A percentile compares a stretch with the other conserved stretches of the same genome.
phyloP scores from a whole-genome alignment of 768 basidiomycete species.

The Pleurotus tuber-regium region DNA sequence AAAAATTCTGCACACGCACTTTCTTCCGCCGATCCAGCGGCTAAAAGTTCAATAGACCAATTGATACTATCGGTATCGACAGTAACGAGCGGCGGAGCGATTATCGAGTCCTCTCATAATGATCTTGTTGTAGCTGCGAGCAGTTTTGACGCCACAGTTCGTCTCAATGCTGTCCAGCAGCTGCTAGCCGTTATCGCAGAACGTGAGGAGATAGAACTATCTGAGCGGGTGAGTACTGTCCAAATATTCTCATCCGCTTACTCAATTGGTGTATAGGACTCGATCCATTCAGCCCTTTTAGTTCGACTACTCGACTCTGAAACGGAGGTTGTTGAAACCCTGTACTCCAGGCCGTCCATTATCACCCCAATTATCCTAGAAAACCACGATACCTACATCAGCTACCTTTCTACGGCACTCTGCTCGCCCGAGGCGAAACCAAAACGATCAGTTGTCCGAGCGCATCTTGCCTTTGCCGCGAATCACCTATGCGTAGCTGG shows the following conservation, averaged over 20 bases:
- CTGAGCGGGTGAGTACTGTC: conserved; percentile 42
- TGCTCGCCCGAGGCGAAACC: conserved; percentile 32
- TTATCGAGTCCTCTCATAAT: conserved; percentile 21
- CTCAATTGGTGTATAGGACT: conserved; percentile 28
- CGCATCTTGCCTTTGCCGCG: conserved; percentile 57
- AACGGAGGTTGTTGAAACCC: conserved; percentile 54
- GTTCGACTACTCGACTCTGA: conserved; percentile 69
- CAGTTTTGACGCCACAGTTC: conserved; percentile 58
- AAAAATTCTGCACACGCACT: conserved; percentile 37
- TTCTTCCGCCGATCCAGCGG: conserved; percentile 30
- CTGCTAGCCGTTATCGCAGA: conserved; percentile 41
- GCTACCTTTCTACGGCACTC: conserved; percentile 37
- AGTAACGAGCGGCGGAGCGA: conserved; percentile 30
- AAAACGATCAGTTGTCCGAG: conserved; percentile 48
- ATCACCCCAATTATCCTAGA: conserved; percentile 45
- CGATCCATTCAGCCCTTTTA: conserved; percentile 61
- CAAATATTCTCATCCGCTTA: not conserved
- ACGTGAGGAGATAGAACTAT: conserved; percentile 23
- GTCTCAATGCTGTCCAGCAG: conserved; percentile 56
- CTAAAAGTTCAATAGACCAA: conserved; percentile 46
- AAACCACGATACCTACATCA: conserved; percentile 43
- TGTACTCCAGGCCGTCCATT: conserved; percentile 55
- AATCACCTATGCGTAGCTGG: conserved; percentile 37
- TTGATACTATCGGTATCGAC: conserved; percentile 58
- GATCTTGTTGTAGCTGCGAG: conserved; percentile 56